Percentiles rank a stretch among this genome's conserved stretches.
These are phyloP conservation scores for Boletus huronensis DNA, from an alignment of 768 basidiomycete genomes.

Conservation along the genomic window DNA sequence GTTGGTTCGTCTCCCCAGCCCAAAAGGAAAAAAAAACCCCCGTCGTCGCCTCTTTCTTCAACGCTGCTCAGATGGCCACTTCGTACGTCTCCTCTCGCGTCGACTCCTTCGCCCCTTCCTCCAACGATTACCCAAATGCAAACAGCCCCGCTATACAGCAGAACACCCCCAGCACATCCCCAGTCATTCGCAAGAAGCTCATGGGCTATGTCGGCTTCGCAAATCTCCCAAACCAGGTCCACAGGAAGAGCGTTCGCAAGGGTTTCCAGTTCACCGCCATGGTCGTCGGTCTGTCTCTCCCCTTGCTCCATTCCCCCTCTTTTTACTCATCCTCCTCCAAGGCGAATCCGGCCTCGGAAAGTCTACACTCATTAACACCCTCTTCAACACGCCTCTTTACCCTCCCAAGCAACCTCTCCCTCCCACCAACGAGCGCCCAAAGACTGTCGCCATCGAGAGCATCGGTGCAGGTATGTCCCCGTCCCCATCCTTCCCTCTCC, in stretches of 20 bases:
- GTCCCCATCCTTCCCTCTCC: neutral
- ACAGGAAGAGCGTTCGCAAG: slow-evolving; percentile 96
- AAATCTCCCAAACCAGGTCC: slow-evolving; percentile 98
- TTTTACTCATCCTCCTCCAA: slow-evolving; percentile 27
- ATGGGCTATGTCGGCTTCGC: slow-evolving; percentile 96
- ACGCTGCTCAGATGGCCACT: slow-evolving; percentile 61
- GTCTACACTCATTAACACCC: slow-evolving; percentile 97
- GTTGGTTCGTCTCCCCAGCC: slow-evolving; percentile 40
- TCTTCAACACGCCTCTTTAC: slow-evolving; percentile 96
- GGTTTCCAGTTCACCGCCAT: slow-evolving; percentile 99
- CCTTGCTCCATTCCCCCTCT: slow-evolving; percentile 13
- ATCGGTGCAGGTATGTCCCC: slow-evolving; percentile 82
- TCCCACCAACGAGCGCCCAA: slow-evolving; percentile 81
- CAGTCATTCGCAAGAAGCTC: slow-evolving; percentile 80
- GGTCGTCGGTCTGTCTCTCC: slow-evolving; percentile 85
- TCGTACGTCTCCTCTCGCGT: slow-evolving; percentile 65
- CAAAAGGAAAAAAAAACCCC: slow-evolving; percentile 40
- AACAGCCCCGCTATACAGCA: slow-evolving; percentile 57
- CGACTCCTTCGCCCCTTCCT: slow-evolving; percentile 51
- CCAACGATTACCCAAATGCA: slow-evolving; percentile 60
- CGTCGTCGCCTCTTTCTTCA: slow-evolving; percentile 24
- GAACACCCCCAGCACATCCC: slow-evolving; percentile 29
- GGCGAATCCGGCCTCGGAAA: slow-evolving; percentile 99
- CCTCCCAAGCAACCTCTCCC: slow-evolving; percentile 80
- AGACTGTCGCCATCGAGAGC: slow-evolving; percentile 97